A percentile compares a stretch with the other conserved stretches of the same genome.
phyloP scores from a whole-genome alignment of 1,284 basidiomycete species.

The Sanghuangporus baumii region DNA sequence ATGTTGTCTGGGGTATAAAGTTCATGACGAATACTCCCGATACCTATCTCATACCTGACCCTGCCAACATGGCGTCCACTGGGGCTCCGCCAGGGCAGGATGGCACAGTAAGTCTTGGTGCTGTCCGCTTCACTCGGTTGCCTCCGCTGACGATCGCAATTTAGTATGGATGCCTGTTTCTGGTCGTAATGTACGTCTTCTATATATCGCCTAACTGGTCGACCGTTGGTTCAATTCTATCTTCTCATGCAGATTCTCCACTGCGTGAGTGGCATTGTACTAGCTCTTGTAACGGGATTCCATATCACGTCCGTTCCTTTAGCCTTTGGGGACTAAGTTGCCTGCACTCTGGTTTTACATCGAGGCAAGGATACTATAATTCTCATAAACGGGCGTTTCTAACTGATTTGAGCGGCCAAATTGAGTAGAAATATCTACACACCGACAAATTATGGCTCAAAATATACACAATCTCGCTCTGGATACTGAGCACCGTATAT shows the following conservation, averaged over 20 bases:
- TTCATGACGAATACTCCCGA: too few species aligned
- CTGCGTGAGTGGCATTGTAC: background rate
- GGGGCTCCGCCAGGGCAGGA: background rate
- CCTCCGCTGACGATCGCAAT: background rate
- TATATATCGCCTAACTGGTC: background rate
- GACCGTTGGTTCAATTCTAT: background rate
- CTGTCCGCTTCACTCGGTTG: background rate
- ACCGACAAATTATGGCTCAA: background rate
- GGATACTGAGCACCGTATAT: background rate
- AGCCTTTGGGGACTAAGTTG: slow-evolving; percentile 14
- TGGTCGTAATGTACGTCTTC: background rate
- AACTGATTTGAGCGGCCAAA: background rate
- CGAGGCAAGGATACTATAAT: background rate
- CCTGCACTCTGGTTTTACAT: slow-evolving; percentile 9
- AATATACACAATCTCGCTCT: background rate
- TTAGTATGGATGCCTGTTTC: background rate
- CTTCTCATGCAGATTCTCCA: background rate
- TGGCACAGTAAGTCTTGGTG: background rate
- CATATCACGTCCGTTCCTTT: background rate
- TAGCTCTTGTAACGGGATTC: too few species aligned
- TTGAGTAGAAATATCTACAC: background rate
- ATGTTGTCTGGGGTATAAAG: too few species aligned
- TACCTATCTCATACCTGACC: too few species aligned
- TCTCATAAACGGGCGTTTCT: background rate
- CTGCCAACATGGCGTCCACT: too few species aligned